Percentiles rank a stretch among this genome's conserved stretches.
These are phyloP conservation scores for Diaporthe amygdali DNA, from an alignment of 2,329 filamentous ascomycete species.

Conservation along the genomic window DNA sequence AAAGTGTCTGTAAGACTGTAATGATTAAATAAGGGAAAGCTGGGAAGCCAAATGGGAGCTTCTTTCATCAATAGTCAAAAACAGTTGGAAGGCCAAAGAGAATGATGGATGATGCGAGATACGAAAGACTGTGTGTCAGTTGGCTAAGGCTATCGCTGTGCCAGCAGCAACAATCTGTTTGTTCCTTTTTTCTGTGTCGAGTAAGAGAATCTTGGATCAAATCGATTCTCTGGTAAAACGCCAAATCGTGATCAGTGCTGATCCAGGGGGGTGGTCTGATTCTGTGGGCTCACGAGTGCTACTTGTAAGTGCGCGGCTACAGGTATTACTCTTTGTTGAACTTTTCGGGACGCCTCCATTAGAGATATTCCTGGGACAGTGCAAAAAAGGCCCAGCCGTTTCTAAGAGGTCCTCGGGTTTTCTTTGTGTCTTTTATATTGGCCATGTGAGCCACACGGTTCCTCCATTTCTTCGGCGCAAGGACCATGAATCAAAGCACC, in stretches of 20 bases:
- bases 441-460: constrained; percentile 14
- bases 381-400: constrained; percentile 1
- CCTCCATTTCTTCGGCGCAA: not conserved
- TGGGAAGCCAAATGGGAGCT: constrained; percentile 8
- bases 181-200: not conserved
- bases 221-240: constrained; percentile 10
- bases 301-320: constrained; percentile 11
- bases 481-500: constrained; percentile 11
- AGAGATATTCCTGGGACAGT: not conserved
- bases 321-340: constrained; percentile 5
- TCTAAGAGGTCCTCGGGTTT: not conserved
- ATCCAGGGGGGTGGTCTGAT: not conserved
- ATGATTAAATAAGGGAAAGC: constrained; percentile 5
- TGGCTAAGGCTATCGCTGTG: constrained; percentile 6
- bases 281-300: not conserved
- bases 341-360: not conserved
- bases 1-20: not conserved
- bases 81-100: constrained; percentile 14
- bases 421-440: constrained; percentile 11
- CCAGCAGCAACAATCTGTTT: constrained; percentile 17
- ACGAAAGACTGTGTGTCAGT: constrained; percentile 18
- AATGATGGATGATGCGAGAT: constrained; percentile 12
- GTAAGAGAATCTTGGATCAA: constrained; percentile 2
- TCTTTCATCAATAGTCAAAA: constrained; percentile 15
- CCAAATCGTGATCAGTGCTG: constrained; percentile 3